Base-by-base conservation (phyloP, 2,329 filamentous ascomycete genomes). In the Ascochyta koolunga region DNA sequence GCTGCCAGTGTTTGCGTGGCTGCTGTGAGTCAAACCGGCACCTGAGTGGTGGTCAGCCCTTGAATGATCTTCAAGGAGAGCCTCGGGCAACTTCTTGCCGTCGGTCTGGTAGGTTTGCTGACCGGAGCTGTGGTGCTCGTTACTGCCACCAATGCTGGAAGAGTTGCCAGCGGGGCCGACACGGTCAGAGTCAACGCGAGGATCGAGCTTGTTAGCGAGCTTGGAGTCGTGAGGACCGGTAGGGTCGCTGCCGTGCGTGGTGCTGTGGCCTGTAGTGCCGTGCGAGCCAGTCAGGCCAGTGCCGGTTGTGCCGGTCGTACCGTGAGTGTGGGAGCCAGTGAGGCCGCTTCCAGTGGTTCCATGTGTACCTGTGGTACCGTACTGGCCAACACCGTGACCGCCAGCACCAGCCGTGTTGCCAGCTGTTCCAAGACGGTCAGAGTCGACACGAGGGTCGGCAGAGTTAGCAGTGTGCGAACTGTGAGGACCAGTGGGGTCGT, bases 401-500 rank as follows among this genome's bases (percentile, higher is more conserved):
- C 60, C 59, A 19, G 60, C 62, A 22, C 52, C 56, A 4, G 56
- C 42, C 22, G 63, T 66, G 60, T 60, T 62, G 36, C 58, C 60
- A 31, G 55, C 44, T 5, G 51, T 37, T 21, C 65, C 65, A 15
- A 50, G 19, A n/a, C 48, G 53, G 52, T 62, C 58, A 40, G 62
- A 61, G 46, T 70, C 66, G 6, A 71, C 67, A 29, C 67, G 64
- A 18, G 70, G 68, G 42, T 70, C 71, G n/a, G 62, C 61, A 40
- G 61, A 57, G 59, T 73, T 73, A 19, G 58, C 66, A 21, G 67
- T 24, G 50, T 65, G 63, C 5, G 62, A 60, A 45, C 59, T 49
- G 58, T 73, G 70, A 47, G 71, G 69, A 16, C 70, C 71, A 35
- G 64, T 67, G 10, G 68, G 66, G 54, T 71, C 68, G 43, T 67